phyloP scores from a whole-genome alignment of 352 stramenopile species.

The Globisporangium irregulare region DNA sequence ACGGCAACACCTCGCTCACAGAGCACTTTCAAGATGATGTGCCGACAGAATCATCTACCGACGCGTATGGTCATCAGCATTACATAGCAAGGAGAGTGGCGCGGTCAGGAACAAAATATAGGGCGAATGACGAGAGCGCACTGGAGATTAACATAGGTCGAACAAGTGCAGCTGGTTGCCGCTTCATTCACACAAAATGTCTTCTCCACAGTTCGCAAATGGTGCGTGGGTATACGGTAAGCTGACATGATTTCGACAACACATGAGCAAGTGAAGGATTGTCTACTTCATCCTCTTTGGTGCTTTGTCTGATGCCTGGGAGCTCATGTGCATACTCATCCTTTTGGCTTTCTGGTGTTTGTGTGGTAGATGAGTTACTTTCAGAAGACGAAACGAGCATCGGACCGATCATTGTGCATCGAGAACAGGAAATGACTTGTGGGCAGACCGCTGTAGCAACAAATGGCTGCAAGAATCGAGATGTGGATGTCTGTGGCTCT shows the following conservation, averaged over 20 bases:
- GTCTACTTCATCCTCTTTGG: too few relatives aligned
- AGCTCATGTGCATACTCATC: neutral
- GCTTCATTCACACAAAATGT: too few relatives aligned
- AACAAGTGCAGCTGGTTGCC: too few relatives aligned
- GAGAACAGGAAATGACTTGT: neutral
- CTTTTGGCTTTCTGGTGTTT: neutral
- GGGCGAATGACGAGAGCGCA: neutral
- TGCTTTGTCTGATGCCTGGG: too few relatives aligned
- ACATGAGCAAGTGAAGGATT: too few relatives aligned
- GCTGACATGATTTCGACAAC: too few relatives aligned
- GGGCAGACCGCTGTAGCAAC: neutral
- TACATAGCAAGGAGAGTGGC: neutral
- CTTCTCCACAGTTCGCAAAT: too few relatives aligned
- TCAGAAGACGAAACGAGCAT: neutral
- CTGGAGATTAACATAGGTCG: too few relatives aligned
- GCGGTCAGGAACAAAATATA: neutral
- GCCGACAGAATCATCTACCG: neutral
- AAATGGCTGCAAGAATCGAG: neutral
- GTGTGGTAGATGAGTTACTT: neutral
- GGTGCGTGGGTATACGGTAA: too few relatives aligned
- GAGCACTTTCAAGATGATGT: neutral
- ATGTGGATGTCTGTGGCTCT: neutral
- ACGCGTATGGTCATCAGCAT: neutral
- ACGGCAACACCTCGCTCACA: neutral
- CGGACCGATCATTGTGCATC: neutral